These are phyloP conservation scores for Blechomonas ayalai DNA, from an alignment of 208 protist genomes.

Conservation along the genomic window DNA sequence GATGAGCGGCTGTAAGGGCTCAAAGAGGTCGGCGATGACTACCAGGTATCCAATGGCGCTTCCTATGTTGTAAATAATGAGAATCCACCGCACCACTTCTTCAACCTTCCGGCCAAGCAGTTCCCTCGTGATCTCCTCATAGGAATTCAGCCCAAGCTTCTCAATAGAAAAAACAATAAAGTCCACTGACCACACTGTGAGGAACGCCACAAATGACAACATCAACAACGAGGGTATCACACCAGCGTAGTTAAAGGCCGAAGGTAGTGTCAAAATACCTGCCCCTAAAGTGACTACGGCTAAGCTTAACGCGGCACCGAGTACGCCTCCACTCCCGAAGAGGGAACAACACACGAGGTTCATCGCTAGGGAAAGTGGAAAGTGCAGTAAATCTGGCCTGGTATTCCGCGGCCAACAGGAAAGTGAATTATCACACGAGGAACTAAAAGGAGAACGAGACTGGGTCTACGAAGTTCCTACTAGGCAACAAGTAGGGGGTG, in stretches of 20 bases:
- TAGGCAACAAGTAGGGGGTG: too few relatives aligned
- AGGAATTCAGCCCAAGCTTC: slow-evolving; percentile 59
- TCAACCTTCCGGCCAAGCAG: slow-evolving; percentile 36
- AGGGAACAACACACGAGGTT: too few relatives aligned
- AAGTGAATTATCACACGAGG: too few relatives aligned
- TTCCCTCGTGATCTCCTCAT: slow-evolving; percentile 65
- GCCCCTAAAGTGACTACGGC: slow-evolving; percentile 74
- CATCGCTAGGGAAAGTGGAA: too few relatives aligned
- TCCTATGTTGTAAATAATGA: slow-evolving; percentile 53
- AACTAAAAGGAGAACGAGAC: too few relatives aligned
- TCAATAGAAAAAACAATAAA: slow-evolving; percentile 55
- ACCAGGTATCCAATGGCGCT: slow-evolving; percentile 61
- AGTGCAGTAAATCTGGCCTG: too few relatives aligned
- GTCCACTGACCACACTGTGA: slow-evolving; percentile 64
- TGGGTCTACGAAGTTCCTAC: too few relatives aligned
- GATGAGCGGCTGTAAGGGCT: slow-evolving; percentile 43
- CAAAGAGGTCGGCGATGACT: slow-evolving; percentile 45
- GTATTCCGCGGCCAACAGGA: too few relatives aligned
- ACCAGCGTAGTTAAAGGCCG: slow-evolving; percentile 54
- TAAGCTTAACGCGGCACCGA: slow-evolving; percentile 52
- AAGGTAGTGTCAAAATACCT: slow-evolving; percentile 67
- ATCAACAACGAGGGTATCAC: slow-evolving; percentile 32
- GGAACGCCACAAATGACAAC: slow-evolving; percentile 31
- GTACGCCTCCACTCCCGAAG: slow-evolving; percentile 19
- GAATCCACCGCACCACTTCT: slow-evolving; percentile 52